Conservation (phyloP, 768 basidiomycete species). For the Trametes elegans region DNA sequence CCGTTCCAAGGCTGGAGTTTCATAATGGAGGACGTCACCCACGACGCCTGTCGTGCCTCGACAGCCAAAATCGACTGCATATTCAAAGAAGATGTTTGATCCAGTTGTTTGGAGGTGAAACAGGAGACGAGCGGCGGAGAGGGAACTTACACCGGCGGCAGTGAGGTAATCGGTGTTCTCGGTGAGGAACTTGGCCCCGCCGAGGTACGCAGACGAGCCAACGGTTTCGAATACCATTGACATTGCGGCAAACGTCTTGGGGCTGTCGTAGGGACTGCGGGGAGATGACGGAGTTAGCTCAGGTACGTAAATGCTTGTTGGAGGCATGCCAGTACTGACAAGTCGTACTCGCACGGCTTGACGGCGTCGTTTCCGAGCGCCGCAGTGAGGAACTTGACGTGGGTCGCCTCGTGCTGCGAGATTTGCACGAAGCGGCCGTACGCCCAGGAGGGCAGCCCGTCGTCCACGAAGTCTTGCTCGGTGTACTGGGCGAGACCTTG, state of each 20-base stretch:
- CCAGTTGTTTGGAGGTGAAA: too few relatives aligned
- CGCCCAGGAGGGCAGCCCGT: constrained; percentile 49
- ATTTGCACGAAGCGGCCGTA: constrained; percentile 52
- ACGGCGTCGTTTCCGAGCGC: constrained; percentile 45
- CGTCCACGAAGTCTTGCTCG: constrained; percentile 41
- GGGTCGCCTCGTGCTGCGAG: constrained; percentile 49
- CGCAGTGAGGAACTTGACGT: constrained; percentile 50
- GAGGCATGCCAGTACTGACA: constrained; percentile 39
- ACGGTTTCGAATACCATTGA: constrained; percentile 53
- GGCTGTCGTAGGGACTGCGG: constrained; percentile 41
- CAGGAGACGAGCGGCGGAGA: too few relatives aligned
- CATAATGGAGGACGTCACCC: constrained; percentile 43
- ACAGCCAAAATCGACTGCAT: constrained; percentile 48
- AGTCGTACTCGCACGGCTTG: constrained; percentile 57
- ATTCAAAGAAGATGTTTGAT: neutral
- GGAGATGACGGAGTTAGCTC: neutral
- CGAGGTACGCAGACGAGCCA: constrained; percentile 56
- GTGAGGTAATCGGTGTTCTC: constrained; percentile 44
- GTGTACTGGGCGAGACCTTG: constrained; percentile 45
- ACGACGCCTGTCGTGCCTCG: constrained; percentile 52
- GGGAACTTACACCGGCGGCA: constrained; percentile 41
- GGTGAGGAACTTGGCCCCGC: constrained; percentile 44
- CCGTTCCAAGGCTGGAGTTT: constrained; percentile 45
- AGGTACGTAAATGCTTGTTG: too few relatives aligned
- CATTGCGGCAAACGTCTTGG: constrained; percentile 42